Evolutionary conservation across 805 yeast species (phyloP), one percentile per base, ranked within the genome.

Genomic region (Myxozyma neotropica): DNA sequence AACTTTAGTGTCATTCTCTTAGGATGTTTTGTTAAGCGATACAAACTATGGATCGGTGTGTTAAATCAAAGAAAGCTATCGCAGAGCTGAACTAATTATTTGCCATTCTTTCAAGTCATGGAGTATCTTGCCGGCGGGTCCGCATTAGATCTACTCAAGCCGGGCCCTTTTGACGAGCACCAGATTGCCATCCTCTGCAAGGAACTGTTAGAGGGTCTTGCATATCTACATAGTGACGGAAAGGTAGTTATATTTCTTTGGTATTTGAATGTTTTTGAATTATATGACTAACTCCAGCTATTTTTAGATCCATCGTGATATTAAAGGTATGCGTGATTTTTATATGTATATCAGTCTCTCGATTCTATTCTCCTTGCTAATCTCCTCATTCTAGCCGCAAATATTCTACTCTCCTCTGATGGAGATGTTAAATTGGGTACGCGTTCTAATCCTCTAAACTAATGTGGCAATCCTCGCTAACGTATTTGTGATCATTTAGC

Each of bases 121-220:
- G 95, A 88, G 71, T 85, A 74, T 70, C 79, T 87, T n/a, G 85
- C 86, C 39, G 94, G 91, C 0, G 95, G 95, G 2, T 83, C 90
- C 4, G 78, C 88, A 50, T 78, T 83, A 46, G 94, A 88, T 58
- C 72, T 88, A 62, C 68, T 65, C 13, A 74, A 77, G 31, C 83
- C 87, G 1, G 80, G 88, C 0, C 83, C 88, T 0, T 80, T 87
- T 43, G 73, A 76, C 12, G 89, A 86, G 69, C 77, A 77, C 29
- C 75, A 74, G 1, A 81, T 88, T 29, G 83, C 84, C 58, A 69
- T 78, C 23, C 78, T 88, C 0, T 74, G 85, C 59, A 72, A 76
- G 29, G 85, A 85, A 53, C 75, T 88, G 4, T 72, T 88, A 23
- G 63, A 76, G 8, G 95, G 90, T 0, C 75, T 88, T 42, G 76